These are phyloP conservation scores for Pseudocercospora macadamiae DNA, from an alignment of 2,329 filamentous ascomycete genomes.

Conservation along the genomic window DNA sequence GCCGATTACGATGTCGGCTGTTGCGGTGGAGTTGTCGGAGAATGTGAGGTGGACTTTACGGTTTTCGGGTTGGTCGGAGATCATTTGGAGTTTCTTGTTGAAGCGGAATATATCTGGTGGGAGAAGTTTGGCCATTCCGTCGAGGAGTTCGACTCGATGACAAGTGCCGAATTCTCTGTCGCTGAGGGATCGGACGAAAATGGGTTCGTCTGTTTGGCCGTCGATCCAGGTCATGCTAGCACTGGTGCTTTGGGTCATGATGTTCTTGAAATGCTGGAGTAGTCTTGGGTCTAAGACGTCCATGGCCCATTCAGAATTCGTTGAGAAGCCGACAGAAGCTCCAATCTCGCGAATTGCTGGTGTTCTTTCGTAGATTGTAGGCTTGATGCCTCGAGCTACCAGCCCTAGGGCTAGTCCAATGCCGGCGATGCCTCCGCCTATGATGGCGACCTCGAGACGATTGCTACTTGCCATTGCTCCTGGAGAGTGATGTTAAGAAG, in stretches of 20 bases:
- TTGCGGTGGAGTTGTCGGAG: constrained; percentile 47
- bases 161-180: neutral
- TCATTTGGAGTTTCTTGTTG: neutral
- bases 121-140: neutral
- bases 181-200: neutral
- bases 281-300: neutral
- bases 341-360: neutral
- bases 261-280: neutral
- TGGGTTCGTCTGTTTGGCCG: neutral
- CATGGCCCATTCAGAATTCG: neutral
- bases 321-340: neutral
- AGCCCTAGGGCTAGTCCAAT: neutral
- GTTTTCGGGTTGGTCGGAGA: neutral
- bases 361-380: neutral
- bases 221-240: constrained; percentile 1
- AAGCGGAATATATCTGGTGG: neutral
- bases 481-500: neutral
- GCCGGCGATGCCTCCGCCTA: neutral
- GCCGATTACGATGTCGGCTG: constrained; percentile 32
- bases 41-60: neutral
- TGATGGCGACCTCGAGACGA: neutral
- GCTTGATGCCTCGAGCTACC: neutral
- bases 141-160: neutral
- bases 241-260: neutral
- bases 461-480: neutral